Base-by-base conservation (phyloP, 768 basidiomycete species). In the Amanita thiersii region DNA sequence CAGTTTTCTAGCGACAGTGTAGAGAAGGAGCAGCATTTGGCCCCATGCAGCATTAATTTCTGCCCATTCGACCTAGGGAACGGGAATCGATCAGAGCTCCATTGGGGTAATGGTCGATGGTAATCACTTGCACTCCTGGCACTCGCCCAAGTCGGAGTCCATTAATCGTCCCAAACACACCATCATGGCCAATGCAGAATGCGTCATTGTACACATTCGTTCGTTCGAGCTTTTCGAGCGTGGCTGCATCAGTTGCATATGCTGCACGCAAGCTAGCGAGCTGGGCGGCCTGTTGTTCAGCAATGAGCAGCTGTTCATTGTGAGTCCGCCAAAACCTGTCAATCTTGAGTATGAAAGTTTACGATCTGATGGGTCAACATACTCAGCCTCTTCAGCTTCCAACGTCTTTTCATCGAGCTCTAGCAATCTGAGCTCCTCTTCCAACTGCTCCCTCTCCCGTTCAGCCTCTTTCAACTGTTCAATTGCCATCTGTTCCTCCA, bases 31-130 rank as follows among this genome's bases (percentile, higher is more conserved):
- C n/a, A 94, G 68, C 0, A 93, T 89, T 56, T 96, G 85, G 1
- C 96, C 96, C 92, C 94, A 96, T 12, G 96, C 96, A 8, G 96
- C 96, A 55, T 98, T 98, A 58, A 98, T 92, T 62, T 99, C 96
- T 2, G 89, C 78, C 93, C 93, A 99, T 56, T 98, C 96, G 21
- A 98, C 93, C 80, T 89, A 47, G n/a, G n/a, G n/a, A n/a, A n/a
- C n/a, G n/a, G n/a, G n/a, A n/a, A n/a, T n/a, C n/a, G n/a, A n/a
- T n/a, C n/a, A n/a, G n/a, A n/a, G n/a, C n/a, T n/a, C n/a, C n/a
- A n/a, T n/a, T n/a, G n/a, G n/a, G n/a, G n/a, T n/a, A n/a, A n/a
- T n/a, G n/a, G n/a, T n/a, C n/a, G n/a, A n/a, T n/a, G n/a, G n/a
- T n/a, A n/a, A n/a, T 30, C 56, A 88, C 87, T n/a, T 79, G 81